Evolutionary conservation across 2,329 filamentous ascomycete genomes (phyloP), one percentile per base, ranked within the genome.

Genomic region (Zymoseptoria brevis): DNA sequence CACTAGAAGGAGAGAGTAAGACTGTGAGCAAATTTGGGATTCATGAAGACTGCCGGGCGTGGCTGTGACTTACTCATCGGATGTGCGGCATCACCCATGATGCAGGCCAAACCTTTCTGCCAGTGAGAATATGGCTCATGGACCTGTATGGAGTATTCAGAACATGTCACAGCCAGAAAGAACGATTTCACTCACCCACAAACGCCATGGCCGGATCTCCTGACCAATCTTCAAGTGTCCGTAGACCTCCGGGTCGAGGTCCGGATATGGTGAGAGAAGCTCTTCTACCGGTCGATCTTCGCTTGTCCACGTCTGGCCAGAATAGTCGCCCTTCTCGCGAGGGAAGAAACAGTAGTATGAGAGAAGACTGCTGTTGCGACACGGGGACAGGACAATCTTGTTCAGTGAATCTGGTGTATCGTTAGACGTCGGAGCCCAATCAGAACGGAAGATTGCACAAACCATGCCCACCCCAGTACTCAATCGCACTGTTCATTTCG

Each of bases 341-440:
- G 84, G 81, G 72, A 87, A 87, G 76, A 87, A 87, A 73, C 85
- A 87, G 73, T 88, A 88, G 74, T 86, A 88, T 0, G 84, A 87
- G 2, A 87, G 76, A 2, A 87, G 74, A 61, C 81, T 81, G 56
- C 85, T 85, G 21, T 80, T 81, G 67, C 87, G 86, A 74, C 86
- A 88, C 4, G 86, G 84, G 0, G 84, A 87, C 1, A 88, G 75
- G 4, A 88, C 86, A 59, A 89, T 88, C 77, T 88, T 89, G 72
- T 87, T 82, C 53, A 60, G 64, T 67, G 82, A 83, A 57, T 85
- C 35, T 45, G 13, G 4, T 16, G 2, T 4, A 16, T n/a, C 13
- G 35, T 45, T 2, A 45, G 35, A 2, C 16, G 35, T n/a, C 2
- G 16, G 4, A 2, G 13, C 5, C 7, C 16, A 16, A 13, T 1